phyloP scores from a whole-genome alignment of 768 basidiomycete genomes.

The Mycena venus region DNA sequence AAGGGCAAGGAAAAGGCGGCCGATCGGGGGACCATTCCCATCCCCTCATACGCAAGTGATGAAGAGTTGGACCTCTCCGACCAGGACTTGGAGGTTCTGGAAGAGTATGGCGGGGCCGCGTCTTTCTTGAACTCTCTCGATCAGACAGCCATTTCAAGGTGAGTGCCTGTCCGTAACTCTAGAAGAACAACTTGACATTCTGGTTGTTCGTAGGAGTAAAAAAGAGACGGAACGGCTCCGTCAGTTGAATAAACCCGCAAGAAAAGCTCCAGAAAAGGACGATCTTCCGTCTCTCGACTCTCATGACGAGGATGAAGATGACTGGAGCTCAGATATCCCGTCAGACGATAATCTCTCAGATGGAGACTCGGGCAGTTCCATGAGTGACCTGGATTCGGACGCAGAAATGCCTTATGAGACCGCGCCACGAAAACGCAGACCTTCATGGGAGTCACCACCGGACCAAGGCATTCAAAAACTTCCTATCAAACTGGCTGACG shows the following conservation, averaged over 20 bases:
- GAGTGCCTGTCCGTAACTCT: constrained; percentile 36
- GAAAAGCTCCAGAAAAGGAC: constrained; percentile 59
- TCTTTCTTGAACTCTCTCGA: constrained; percentile 83
- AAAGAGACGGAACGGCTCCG: constrained; percentile 83
- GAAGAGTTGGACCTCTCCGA: constrained; percentile 74
- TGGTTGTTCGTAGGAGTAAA: constrained; percentile 73
- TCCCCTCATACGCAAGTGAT: constrained; percentile 64
- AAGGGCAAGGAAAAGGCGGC: constrained; percentile 72
- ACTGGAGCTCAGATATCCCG: constrained; percentile 62
- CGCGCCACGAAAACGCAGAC: constrained; percentile 64
- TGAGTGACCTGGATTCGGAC: constrained; percentile 63
- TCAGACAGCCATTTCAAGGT: constrained; percentile 86
- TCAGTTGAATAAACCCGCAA: constrained; percentile 71
- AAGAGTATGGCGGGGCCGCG: constrained; percentile 72
- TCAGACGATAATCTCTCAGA: constrained; percentile 45
- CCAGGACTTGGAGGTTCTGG: constrained; percentile 75
- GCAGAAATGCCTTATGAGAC: constrained; percentile 84
- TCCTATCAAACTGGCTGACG: constrained; percentile 90
- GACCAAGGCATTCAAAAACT: constrained; percentile 71
- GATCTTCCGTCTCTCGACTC: constrained; percentile 81
- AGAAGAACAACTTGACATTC: constrained; percentile 11
- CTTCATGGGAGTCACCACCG: constrained; percentile 61
- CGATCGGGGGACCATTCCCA: constrained; percentile 71
- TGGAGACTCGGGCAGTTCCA: constrained; percentile 23
- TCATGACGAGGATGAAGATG: constrained; percentile 69